These are phyloP conservation scores for Pistacia vera DNA, from an alignment of 345 rosid genomes.

Conservation along the genomic window DNA sequence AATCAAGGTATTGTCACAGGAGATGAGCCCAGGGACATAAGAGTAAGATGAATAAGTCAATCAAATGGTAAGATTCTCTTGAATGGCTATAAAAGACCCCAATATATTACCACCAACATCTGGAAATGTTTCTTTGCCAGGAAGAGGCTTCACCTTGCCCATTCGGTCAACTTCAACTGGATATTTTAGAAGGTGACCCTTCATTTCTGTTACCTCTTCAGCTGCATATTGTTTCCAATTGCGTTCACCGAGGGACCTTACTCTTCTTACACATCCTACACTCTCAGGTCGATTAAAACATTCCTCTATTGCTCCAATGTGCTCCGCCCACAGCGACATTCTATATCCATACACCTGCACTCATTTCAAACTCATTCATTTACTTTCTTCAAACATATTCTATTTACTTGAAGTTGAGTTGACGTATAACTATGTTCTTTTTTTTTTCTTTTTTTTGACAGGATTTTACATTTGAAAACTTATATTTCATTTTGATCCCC, in stretches of 20 bases:
- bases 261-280: constrained; percentile 68
- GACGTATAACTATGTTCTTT: too few relatives aligned
- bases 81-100: constrained; percentile 62
- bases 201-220: constrained; percentile 65
- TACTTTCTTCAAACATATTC: not conserved
- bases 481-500: not conserved
- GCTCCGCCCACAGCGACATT: constrained; percentile 95
- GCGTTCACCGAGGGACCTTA: constrained; percentile 60
- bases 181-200: constrained; percentile 82
- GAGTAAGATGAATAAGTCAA: constrained; percentile 21
- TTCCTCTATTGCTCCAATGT: constrained; percentile 68
- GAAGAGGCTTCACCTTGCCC: constrained; percentile 73
- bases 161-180: constrained; percentile 73
- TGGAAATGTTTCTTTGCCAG: constrained; percentile 70
- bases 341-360: constrained; percentile 79
- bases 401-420: too few relatives aligned
- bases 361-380: constrained; percentile 1
- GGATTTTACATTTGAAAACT: not conserved
- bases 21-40: not conserved
- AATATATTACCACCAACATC: constrained; percentile 83
- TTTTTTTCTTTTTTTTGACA: too few relatives aligned
- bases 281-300: constrained; percentile 78
- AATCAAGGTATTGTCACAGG: too few relatives aligned
- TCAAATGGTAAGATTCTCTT: constrained; percentile 74
- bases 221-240: constrained; percentile 74